Evolutionary conservation across 352 stramenopile genomes (phyloP).

Genomic region (Phytophthora citricola): DNA sequence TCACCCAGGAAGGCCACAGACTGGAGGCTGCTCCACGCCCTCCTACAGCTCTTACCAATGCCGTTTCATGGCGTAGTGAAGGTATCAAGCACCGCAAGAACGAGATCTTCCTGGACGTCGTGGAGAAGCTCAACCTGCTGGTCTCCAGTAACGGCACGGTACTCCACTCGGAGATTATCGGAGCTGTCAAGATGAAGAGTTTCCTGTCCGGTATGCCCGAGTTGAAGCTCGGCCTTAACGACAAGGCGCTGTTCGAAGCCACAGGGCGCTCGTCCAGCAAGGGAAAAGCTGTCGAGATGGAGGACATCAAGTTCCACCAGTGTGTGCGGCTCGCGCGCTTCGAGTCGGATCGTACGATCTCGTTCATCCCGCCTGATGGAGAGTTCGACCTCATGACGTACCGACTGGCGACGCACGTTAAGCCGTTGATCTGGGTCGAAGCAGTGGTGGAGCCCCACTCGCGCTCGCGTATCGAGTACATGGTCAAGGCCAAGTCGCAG

Average conservation of each 20-base stretch:
- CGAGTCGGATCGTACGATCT: conserved; percentile 99
- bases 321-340: conserved; percentile 98
- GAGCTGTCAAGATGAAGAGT: conserved; percentile 98
- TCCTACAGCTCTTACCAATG: conserved; percentile 97
- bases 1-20: conserved; percentile 97
- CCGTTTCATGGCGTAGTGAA: conserved; percentile 98
- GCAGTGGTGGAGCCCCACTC: conserved; percentile 98
- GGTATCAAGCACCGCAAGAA: conserved; percentile 99
- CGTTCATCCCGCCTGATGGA: conserved; percentile 99
- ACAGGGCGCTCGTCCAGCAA: conserved; percentile 89
- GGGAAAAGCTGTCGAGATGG: conserved; percentile 98
- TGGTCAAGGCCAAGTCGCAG: conserved; percentile 98
- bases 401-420: conserved; percentile 98
- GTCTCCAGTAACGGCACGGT: conserved; percentile 98
- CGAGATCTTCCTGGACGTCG: conserved; percentile 99
- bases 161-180: conserved; percentile 98
- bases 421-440: conserved; percentile 99
- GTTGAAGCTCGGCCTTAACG: conserved; percentile 99
- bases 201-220: conserved; percentile 99
- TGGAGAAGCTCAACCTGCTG: conserved; percentile 98
- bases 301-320: conserved; percentile 99
- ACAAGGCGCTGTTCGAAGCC: conserved; percentile 99
- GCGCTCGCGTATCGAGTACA: conserved; percentile 98
- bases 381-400: conserved; percentile 99
- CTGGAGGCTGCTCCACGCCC: conserved; percentile 93